phyloP scores from a whole-genome alignment of 371 early-diverging fungal species.

The Mortierella polycephala region DNA sequence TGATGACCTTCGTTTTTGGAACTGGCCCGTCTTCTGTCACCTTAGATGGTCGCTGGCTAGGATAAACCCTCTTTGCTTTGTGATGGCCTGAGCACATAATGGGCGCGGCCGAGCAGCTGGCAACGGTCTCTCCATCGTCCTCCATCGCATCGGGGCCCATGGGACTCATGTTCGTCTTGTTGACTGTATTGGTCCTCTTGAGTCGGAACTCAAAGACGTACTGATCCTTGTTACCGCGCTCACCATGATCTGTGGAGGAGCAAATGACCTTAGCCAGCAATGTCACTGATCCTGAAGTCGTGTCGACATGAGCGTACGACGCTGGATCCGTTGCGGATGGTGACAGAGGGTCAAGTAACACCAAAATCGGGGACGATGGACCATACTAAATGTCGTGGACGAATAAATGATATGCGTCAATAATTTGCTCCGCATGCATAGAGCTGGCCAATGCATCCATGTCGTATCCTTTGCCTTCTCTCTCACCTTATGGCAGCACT shows the following conservation, averaged over 20 bases:
- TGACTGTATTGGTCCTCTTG: conserved; percentile 9
- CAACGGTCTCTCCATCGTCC: conserved; percentile 19
- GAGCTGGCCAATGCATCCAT: neutral
- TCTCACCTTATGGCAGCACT: conserved; percentile 52
- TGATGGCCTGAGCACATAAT: conserved; percentile 54
- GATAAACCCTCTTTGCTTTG: conserved; percentile 44
- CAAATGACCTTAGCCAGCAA: conserved; percentile 47
- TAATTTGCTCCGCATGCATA: neutral
- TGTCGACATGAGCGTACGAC: conserved; percentile 38
- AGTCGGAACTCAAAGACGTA: conserved; percentile 45
- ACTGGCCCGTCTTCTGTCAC: conserved; percentile 15
- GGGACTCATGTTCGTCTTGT: conserved; percentile 4
- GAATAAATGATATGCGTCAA: neutral
- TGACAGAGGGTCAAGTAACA: conserved; percentile 46
- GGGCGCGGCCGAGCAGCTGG: conserved; percentile 31
- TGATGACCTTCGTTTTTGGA: conserved; percentile 38
- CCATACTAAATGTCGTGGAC: conserved; percentile 16
- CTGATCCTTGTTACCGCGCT: conserved; percentile 50
- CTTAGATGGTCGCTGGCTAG: conserved; percentile 28
- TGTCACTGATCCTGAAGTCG: conserved; percentile 35
- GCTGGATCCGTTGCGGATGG: conserved; percentile 42
- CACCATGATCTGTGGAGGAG: conserved; percentile 53
- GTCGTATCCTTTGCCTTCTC: neutral
- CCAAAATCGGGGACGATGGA: conserved; percentile 36
- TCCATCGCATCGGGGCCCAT: conserved; percentile 3